Conservation (phyloP, 2,329 filamentous ascomycete genomes). For the Teratosphaeria viscida region DNA sequence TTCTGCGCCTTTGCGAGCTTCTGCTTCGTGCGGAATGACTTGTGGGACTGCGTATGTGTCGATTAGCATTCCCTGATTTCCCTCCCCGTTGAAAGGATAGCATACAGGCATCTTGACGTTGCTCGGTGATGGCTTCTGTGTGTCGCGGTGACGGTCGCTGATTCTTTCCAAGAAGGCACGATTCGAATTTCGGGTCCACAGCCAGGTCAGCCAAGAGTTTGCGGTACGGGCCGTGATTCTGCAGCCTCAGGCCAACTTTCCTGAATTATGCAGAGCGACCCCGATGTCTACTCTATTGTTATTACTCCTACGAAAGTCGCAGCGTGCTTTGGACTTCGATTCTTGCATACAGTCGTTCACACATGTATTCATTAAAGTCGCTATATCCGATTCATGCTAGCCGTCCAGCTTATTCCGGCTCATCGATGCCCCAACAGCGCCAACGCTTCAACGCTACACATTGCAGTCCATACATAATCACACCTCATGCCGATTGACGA, state of each 20-base stretch:
- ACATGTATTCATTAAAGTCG: not conserved
- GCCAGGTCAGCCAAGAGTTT: too few species aligned
- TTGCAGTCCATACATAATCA: constrained; percentile 5
- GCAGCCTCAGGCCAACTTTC: too few species aligned
- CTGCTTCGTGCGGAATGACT: constrained; percentile 99
- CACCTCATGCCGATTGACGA: constrained; percentile 22
- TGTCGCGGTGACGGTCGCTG: not conserved
- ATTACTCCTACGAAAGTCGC: too few species aligned
- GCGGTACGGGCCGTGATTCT: too few species aligned
- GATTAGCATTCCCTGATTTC: not conserved
- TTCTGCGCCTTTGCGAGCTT: constrained; percentile 99
- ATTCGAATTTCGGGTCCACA: too few species aligned
- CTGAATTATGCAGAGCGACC: too few species aligned
- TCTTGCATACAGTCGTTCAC: too few species aligned
- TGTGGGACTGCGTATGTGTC: constrained; percentile 66
- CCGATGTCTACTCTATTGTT: too few species aligned
- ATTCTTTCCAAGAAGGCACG: not conserved
- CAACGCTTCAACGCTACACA: constrained; percentile 5
- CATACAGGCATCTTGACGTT: constrained; percentile 27
- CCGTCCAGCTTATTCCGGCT: not conserved
- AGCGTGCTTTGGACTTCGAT: too few species aligned
- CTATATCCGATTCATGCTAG: not conserved
- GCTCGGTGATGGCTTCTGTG: constrained; percentile 2
- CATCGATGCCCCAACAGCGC: constrained; percentile 5
- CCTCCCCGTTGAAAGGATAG: not conserved